These are phyloP conservation scores for Gorgonomyces haynaldii DNA, from an alignment of 192 early-diverging fungal genomes.

Conservation along the genomic window DNA sequence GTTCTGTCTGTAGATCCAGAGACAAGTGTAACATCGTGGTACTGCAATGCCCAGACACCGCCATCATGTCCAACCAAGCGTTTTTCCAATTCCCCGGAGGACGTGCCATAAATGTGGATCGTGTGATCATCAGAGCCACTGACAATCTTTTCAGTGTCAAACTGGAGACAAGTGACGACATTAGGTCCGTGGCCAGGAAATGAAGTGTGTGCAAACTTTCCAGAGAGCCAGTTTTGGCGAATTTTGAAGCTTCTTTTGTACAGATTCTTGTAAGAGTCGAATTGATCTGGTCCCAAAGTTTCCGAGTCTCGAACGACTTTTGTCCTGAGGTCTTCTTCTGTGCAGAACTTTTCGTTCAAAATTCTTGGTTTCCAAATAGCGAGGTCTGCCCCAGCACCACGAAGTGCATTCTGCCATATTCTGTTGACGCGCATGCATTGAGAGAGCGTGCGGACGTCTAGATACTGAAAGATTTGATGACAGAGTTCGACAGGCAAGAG, in stretches of 20 bases:
- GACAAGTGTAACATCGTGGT: constrained; percentile 77
- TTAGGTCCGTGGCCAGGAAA: constrained; percentile 72
- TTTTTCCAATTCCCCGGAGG: constrained; percentile 60
- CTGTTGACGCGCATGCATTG: constrained; percentile 71
- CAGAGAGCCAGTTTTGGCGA: too few species aligned
- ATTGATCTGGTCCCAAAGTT: background rate
- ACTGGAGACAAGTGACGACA: constrained; percentile 93
- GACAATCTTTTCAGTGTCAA: constrained; percentile 92
- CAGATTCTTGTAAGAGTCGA: too few species aligned
- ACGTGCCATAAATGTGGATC: constrained; percentile 86
- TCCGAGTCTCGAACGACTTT: constrained; percentile 63
- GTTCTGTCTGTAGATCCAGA: constrained; percentile 91
- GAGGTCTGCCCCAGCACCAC: constrained; percentile 52
- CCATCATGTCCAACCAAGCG: constrained; percentile 74
- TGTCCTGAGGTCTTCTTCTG: constrained; percentile 24
- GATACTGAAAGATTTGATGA: constrained; percentile 67
- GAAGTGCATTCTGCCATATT: constrained; percentile 66
- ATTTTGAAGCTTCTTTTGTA: too few species aligned
- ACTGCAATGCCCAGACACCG: constrained; percentile 96
- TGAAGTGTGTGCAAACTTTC: constrained; percentile 57
- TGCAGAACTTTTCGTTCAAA: constrained; percentile 19
- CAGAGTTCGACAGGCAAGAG: constrained; percentile 34
- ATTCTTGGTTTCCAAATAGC: constrained; percentile 40
- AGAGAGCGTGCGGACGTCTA: constrained; percentile 71
- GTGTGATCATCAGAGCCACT: constrained; percentile 85